Evolutionary conservation across 2,329 filamentous ascomycete genomes (phyloP).

Genomic region (Venturiaceae sp.): DNA sequence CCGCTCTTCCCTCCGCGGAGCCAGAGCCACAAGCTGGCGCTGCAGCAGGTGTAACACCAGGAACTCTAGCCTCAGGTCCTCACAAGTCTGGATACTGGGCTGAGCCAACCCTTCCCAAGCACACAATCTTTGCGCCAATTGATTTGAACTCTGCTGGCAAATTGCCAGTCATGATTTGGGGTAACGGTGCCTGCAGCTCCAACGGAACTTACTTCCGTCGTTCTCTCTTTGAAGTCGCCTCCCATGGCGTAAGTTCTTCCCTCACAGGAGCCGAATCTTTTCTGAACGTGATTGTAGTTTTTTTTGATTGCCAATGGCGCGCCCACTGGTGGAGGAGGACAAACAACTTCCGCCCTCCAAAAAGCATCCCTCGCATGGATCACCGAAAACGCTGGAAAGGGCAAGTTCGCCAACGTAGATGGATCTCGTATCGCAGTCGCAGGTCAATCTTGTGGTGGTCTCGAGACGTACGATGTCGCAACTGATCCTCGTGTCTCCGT

Average conservation of each 20-base stretch:
- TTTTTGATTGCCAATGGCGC: conserved; percentile 8
- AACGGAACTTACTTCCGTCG: conserved; percentile 6
- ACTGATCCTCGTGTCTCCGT: conserved; percentile 2
- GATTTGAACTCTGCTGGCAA: background rate
- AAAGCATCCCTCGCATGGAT: background rate
- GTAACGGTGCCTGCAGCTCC: conserved; percentile 4
- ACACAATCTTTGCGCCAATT: conserved; percentile 7
- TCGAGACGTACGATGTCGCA: conserved; percentile 5
- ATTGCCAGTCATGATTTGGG: conserved; percentile 5
- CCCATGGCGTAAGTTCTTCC: background rate
- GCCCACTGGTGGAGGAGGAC: background rate
- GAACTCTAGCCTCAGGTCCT: conserved; percentile 2
- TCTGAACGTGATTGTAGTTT: background rate
- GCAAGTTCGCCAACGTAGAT: conserved; percentile 5
- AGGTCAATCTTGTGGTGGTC: conserved; percentile 6
- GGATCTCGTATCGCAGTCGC: conserved; percentile 3
- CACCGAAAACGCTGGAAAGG: conserved; percentile 5
- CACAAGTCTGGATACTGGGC: conserved; percentile 3
- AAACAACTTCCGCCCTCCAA: conserved; percentile 2
- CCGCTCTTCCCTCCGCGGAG: background rate
- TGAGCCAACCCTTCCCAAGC: conserved; percentile 4
- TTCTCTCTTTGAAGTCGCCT: conserved; percentile 4
- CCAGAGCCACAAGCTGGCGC: background rate
- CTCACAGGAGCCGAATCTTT: background rate
- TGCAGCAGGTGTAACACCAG: background rate